A percentile compares a stretch with the other conserved stretches of the same genome.
Conservation (phyloP, 2,329 filamentous ascomycete genomes). For the Xylaria sp. region DNA sequence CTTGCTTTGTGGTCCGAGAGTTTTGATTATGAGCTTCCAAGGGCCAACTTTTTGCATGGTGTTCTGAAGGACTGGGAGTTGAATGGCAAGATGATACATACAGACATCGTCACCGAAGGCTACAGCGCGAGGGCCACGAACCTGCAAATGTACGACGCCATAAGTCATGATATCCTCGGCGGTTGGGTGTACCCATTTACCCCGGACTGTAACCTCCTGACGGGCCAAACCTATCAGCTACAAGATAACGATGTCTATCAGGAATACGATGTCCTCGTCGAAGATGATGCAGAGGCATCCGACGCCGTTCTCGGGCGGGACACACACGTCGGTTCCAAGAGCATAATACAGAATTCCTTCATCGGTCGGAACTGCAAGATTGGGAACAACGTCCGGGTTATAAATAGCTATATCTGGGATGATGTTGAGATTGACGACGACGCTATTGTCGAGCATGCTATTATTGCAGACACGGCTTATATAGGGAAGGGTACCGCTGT, state of each 20-base stretch:
- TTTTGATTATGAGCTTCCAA: slow-evolving; percentile 93
- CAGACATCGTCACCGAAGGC: slow-evolving; percentile 82
- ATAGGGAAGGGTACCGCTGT: slow-evolving; percentile 79
- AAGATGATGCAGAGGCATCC: slow-evolving; percentile 75
- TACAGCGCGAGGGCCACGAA: slow-evolving; percentile 90
- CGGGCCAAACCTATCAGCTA: slow-evolving; percentile 79
- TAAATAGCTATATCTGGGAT: slow-evolving; percentile 90
- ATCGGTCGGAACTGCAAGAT: slow-evolving; percentile 89
- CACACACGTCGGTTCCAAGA: slow-evolving; percentile 79
- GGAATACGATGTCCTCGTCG: slow-evolving; percentile 80
- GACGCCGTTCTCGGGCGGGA: slow-evolving; percentile 81
- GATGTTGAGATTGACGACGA: slow-evolving; percentile 81
- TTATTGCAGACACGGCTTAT: slow-evolving; percentile 78
- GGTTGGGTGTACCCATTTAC: slow-evolving; percentile 90
- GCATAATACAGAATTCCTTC: slow-evolving; percentile 77
- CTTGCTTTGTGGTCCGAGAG: slow-evolving; percentile 96
- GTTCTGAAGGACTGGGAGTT: slow-evolving; percentile 97
- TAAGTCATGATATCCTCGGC: slow-evolving; percentile 86
- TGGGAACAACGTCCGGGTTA: slow-evolving; percentile 82
- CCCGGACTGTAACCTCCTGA: slow-evolving; percentile 87
- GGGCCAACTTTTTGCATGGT: slow-evolving; percentile 88
- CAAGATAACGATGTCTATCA: slow-evolving; percentile 78
- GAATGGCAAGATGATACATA: slow-evolving; percentile 96
- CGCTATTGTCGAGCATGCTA: slow-evolving; percentile 74
- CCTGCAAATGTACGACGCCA: slow-evolving; percentile 87